Evolutionary conservation across 1,284 basidiomycete species (phyloP).

Genomic region (Ceratobasidium papillatum): DNA sequence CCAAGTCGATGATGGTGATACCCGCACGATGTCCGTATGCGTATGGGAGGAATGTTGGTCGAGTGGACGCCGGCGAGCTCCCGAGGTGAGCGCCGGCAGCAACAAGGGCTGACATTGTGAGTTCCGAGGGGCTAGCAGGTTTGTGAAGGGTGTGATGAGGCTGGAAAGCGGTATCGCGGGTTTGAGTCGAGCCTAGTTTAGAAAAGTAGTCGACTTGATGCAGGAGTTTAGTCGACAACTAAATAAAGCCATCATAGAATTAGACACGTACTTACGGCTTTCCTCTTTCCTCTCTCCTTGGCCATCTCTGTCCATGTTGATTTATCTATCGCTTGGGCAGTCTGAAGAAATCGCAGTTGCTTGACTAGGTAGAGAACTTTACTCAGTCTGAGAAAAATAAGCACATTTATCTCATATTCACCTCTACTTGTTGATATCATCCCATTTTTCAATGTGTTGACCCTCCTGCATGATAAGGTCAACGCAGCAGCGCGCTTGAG

Average conservation of each 20-base stretch:
- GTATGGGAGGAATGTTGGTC: slow-evolving; percentile 90
- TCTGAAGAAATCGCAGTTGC: slow-evolving; percentile 17
- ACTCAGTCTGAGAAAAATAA: not conserved
- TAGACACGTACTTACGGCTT: slow-evolving; percentile 40
- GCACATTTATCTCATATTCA: not conserved
- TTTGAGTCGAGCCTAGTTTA: slow-evolving; percentile 81
- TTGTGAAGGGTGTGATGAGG: slow-evolving; percentile 76
- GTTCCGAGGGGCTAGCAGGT: slow-evolving; percentile 67
- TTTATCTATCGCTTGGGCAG: slow-evolving; percentile 12
- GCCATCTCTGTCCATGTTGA: slow-evolving; percentile 43
- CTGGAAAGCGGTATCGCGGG: slow-evolving; percentile 72
- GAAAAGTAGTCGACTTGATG: slow-evolving; percentile 69
- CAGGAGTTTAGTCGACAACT: slow-evolving; percentile 43
- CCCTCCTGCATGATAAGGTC: not conserved
- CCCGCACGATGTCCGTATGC: slow-evolving; percentile 92
- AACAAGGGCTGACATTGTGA: slow-evolving; percentile 88
- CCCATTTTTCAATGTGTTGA: not conserved
- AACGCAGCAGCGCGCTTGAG: slow-evolving; percentile 1
- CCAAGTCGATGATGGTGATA: slow-evolving; percentile 94
- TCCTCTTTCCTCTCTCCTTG: slow-evolving; percentile 54
- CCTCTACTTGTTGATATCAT: not conserved
- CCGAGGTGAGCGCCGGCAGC: slow-evolving; percentile 96
- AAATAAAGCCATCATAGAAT: not conserved
- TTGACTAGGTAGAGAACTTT: not conserved
- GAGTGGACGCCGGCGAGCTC: slow-evolving; percentile 82